Conservation (phyloP, 2,329 filamentous ascomycete genomes). For the Pezicula rhizophila region DNA sequence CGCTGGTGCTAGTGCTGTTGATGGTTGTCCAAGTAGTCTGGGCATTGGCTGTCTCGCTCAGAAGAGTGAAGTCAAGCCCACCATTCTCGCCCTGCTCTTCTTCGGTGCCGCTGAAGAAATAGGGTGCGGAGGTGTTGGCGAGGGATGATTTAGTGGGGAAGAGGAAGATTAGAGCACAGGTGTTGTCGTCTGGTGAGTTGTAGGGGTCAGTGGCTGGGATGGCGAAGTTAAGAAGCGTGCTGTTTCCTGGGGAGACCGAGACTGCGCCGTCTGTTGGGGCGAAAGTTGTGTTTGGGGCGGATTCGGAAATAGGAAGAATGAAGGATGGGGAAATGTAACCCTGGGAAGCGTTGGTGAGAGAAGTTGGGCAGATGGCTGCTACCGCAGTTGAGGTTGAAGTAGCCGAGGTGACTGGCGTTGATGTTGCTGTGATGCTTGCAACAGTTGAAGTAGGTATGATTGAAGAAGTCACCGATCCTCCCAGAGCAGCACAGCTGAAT, state of each 20-base stretch:
- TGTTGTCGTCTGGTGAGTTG: conserved; percentile 8
- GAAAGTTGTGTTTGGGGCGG: conserved; percentile 12
- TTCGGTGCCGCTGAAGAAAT: conserved; percentile 23
- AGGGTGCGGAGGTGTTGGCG: conserved; percentile 12
- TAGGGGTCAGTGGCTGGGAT: conserved; percentile 15
- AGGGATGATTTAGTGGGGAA: conserved; percentile 22
- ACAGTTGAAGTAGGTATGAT: background rate
- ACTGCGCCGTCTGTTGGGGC: conserved; percentile 15
- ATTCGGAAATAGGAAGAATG: conserved; percentile 21
- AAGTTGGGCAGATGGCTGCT: conserved; percentile 14
- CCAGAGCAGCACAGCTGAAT: conserved; percentile 19
- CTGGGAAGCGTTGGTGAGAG: conserved; percentile 11
- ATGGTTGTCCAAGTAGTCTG: conserved; percentile 16
- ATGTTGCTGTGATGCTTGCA: background rate
- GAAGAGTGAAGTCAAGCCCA: conserved; percentile 20
- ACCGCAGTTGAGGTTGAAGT: conserved; percentile 1
- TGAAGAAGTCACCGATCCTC: conserved; percentile 6
- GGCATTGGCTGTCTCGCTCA: conserved; percentile 11
- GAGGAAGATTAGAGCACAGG: conserved; percentile 24
- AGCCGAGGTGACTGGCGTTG: background rate
- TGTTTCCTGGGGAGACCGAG: conserved; percentile 18
- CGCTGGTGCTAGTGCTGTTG: conserved; percentile 10
- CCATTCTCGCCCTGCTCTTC: conserved; percentile 19
- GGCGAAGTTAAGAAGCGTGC: conserved; percentile 25
- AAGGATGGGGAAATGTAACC: conserved; percentile 21